Evolutionary conservation across 1,139 yeast genomes (phyloP).

Genomic region (Tardiomyces depauwii): DNA sequence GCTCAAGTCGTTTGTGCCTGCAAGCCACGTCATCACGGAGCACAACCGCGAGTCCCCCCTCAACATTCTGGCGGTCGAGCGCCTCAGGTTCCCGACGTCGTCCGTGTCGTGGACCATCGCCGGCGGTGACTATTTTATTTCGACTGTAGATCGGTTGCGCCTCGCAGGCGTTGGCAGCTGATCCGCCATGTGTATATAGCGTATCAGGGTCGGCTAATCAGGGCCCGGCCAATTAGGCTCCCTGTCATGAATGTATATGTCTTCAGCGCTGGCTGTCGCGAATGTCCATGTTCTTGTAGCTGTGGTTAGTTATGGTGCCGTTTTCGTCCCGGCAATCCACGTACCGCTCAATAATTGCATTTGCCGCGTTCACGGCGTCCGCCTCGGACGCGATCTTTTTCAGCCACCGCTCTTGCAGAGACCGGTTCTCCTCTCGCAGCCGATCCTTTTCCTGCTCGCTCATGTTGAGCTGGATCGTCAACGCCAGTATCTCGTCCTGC

Average conservation of each 20-base stretch:
- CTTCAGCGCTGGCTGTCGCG: background rate
- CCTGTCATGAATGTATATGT: background rate
- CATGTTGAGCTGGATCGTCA: constrained; percentile 61
- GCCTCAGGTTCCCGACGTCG: constrained; percentile 52
- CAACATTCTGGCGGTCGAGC: constrained; percentile 55
- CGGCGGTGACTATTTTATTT: constrained; percentile 69
- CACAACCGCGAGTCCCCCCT: constrained; percentile 38
- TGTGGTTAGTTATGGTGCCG: background rate
- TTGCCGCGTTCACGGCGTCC: constrained; percentile 46
- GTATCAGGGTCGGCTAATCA: too few relatives aligned
- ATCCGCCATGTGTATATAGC: background rate
- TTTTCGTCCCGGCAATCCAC: constrained; percentile 1
- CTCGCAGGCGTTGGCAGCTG: constrained; percentile 5
- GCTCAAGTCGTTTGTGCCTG: constrained; percentile 57
- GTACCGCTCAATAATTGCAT: constrained; percentile 30
- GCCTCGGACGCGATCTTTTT: constrained; percentile 46
- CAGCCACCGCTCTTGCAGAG: constrained; percentile 51
- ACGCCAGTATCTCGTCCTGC: constrained; percentile 61
- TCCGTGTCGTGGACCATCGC: constrained; percentile 88
- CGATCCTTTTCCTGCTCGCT: constrained; percentile 34
- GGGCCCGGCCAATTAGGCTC: too few relatives aligned
- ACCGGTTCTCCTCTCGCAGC: constrained; percentile 39
- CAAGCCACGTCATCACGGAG: constrained; percentile 43
- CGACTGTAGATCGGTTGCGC: constrained; percentile 45
- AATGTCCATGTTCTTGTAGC: background rate